Base-by-base conservation (phyloP, 192 early-diverging fungal genomes). In the Backusella mclennaniae region DNA sequence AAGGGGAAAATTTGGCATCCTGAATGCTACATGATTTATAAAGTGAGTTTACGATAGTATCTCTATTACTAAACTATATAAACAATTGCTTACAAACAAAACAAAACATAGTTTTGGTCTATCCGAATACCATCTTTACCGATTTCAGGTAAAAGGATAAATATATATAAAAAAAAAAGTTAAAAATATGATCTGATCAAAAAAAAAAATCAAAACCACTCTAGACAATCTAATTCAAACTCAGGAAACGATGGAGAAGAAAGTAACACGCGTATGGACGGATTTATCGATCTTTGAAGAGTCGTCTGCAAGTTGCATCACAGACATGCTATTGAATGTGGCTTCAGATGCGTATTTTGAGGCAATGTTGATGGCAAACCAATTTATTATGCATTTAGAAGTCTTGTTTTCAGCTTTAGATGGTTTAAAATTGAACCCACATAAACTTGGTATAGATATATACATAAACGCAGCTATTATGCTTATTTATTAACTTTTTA, bases 1-100 rank as follows among this genome's bases (percentile, higher is more conserved):
- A 90, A 93, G 76, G 91, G 52, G 26, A 35, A 67, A 14, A 66
- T 92, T 69, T 96, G 95, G 95, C 95, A 96, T 80, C 93, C 94
- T 12, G 91, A 94, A 76, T 96, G 95, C 79, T 96, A 96, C 84
- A 96, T 95, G 94, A 94, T 96, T 59, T 92, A 92, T 81, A 94
- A 95, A 85, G 88, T 90, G 29, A 68, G 67, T 63, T 29, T 63
- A 63, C 3, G 21, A 26, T 53, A 53, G 8, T 59, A 12, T 11
- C n/a, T 12, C 11, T 63, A 29, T 63, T 26, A 63, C 21, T 23
- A 63, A 63, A 23, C 3, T 56, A 56, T 7, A 29, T 26, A 63
- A 29, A 63, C 29, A 4, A 63, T 11, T 26, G 26, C 12, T 56
- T 9, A 56, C 3, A 56, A 23, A 56, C 9, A 23, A 56, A 23